Percentiles rank a stretch among this genome's conserved stretches.
Conservation (phyloP, 192 early-diverging fungal species). For the Backusella liffmaniae region DNA sequence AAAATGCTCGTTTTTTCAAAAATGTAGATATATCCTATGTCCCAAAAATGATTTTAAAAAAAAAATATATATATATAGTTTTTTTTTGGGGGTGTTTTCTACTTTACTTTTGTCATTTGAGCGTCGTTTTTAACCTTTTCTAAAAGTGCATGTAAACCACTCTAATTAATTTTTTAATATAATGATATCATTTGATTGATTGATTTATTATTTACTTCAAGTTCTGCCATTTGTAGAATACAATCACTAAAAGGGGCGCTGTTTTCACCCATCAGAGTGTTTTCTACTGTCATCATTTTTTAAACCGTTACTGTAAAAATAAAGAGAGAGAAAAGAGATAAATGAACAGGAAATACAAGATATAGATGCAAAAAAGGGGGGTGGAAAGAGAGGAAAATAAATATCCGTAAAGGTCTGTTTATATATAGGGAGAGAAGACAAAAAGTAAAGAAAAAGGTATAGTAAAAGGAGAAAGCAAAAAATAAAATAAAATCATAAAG, state of each 20-base stretch:
- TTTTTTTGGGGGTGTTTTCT: neutral
- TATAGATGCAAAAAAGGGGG: neutral
- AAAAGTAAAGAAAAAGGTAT: neutral
- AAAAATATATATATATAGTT: too few relatives aligned
- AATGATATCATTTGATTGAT: neutral
- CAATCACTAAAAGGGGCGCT: neutral
- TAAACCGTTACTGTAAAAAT: neutral
- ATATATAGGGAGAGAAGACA: neutral
- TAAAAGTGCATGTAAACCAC: slow-evolving; percentile 63
- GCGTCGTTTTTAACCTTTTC: slow-evolving; percentile 70
- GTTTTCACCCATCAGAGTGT: neutral
- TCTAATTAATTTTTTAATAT: slow-evolving; percentile 38
- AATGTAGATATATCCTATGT: slow-evolving; percentile 73
- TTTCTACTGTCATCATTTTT: slow-evolving; percentile 16
- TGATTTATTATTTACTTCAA: neutral
- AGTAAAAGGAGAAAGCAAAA: neutral
- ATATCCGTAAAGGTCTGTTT: neutral
- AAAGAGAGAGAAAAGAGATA: neutral
- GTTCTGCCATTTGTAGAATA: slow-evolving; percentile 11
- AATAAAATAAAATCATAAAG: neutral
- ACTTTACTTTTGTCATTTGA: slow-evolving; percentile 60
- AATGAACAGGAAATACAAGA: neutral
- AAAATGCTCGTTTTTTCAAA: slow-evolving; percentile 82
- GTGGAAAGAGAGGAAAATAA: neutral
- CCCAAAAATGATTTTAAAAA: neutral